phyloP scores from a whole-genome alignment of 1,284 basidiomycete genomes.

The Apiotrichum porosum region DNA sequence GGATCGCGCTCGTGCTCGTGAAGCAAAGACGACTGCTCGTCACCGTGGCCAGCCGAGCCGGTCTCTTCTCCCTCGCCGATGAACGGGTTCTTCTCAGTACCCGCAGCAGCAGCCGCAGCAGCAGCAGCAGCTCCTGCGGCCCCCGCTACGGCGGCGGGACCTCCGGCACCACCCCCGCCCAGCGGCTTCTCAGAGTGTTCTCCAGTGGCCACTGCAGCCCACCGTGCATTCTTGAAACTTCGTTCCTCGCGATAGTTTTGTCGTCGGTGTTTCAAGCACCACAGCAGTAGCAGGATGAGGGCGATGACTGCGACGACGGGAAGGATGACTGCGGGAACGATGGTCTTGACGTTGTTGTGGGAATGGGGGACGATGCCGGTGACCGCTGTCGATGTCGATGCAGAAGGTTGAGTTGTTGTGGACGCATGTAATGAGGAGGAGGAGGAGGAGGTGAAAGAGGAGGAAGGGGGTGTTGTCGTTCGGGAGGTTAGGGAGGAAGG shows the following conservation, averaged over 20 bases:
- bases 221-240: not conserved
- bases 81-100: no score
- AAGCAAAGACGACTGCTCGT: not conserved
- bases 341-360: not conserved
- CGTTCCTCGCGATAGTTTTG: not conserved
- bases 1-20: not conserved
- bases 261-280: not conserved
- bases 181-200: not conserved
- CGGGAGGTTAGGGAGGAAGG: not conserved
- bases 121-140: not conserved
- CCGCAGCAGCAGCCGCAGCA: not conserved
- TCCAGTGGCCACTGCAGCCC: not conserved
- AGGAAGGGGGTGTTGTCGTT: not conserved
- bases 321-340: slow-evolving; percentile 2
- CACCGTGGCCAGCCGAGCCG: not conserved
- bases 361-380: not conserved
- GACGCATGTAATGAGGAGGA: slow-evolving; percentile 5
- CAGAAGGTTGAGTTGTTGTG: not conserved
- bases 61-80: not conserved
- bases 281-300: not conserved
- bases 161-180: not conserved
- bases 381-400: not conserved
- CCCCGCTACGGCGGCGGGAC: not conserved
- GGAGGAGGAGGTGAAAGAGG: slow-evolving; percentile 1
- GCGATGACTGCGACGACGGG: not conserved